Evolutionary conservation across 345 rosid species (phyloP).

Genomic region (Hibiscus syriacus): DNA sequence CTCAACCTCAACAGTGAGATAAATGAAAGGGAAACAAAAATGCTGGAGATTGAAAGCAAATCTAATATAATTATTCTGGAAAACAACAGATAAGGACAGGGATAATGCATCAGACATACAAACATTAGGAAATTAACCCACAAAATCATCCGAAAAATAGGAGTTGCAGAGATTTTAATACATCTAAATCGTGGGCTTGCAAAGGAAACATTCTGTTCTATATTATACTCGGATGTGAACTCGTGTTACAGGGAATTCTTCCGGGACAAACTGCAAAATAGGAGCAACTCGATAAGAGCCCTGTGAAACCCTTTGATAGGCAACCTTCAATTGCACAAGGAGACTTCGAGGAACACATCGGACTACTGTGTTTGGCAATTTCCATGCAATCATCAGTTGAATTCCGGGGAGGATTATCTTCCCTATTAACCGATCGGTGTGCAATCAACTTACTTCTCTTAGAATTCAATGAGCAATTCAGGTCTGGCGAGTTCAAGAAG

Average conservation of each 20-base stretch:
- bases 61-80: conserved; percentile 10
- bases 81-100: conserved; percentile 1
- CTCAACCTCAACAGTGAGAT: background rate
- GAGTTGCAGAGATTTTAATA: background rate
- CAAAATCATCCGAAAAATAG: background rate
- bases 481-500: conserved; percentile 9
- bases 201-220: background rate
- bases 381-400: conserved; percentile 42
- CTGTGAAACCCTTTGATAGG: conserved; percentile 76
- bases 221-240: conserved; percentile 3
- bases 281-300: conserved; percentile 51
- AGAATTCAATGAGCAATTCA: conserved; percentile 11
- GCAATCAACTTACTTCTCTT: conserved; percentile 39
- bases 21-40: background rate
- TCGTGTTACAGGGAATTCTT: conserved; percentile 34
- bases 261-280: conserved; percentile 31
- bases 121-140: conserved; percentile 2
- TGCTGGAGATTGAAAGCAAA: background rate
- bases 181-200: conserved; percentile 15
- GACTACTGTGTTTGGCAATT: conserved; percentile 30
- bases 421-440: conserved; percentile 18
- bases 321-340: conserved; percentile 65
- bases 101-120: background rate
- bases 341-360: conserved; percentile 45
- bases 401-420: conserved; percentile 12